These are phyloP conservation scores for Thalassiosira livingstoniorum DNA, from an alignment of 352 stramenopile genomes.

Conservation along the genomic window DNA sequence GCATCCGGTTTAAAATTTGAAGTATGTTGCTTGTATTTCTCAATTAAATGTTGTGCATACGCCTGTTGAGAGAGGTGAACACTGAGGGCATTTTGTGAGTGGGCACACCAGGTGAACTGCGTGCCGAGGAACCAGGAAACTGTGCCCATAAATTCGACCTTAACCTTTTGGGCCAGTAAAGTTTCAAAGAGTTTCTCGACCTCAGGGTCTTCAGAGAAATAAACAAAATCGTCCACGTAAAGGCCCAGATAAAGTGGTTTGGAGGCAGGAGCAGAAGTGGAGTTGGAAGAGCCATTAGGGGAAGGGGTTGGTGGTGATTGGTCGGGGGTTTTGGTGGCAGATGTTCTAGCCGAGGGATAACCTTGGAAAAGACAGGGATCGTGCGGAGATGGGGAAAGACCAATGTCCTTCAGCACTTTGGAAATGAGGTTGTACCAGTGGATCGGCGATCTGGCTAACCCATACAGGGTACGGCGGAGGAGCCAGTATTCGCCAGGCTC, in stretches of 20 bases:
- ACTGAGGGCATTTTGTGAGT: background rate
- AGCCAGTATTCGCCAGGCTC: too few species aligned
- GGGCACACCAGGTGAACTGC: slow-evolving; percentile 1
- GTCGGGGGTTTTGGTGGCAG: too few species aligned
- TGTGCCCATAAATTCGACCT: slow-evolving; percentile 33
- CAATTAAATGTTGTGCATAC: too few species aligned
- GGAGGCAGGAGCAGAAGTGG: too few species aligned
- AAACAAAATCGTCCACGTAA: slow-evolving; percentile 30
- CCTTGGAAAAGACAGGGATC: background rate
- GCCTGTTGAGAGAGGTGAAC: too few species aligned
- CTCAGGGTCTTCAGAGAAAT: slow-evolving; percentile 6
- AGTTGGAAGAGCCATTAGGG: too few species aligned
- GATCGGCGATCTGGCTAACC: too few species aligned
- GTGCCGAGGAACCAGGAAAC: slow-evolving; percentile 23
- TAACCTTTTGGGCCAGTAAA: background rate
- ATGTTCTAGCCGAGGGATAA: background rate
- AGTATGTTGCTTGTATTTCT: background rate
- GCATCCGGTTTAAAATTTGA: background rate
- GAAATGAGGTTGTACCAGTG: background rate
- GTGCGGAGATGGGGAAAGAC: background rate
- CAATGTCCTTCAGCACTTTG: background rate
- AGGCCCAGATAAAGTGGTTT: slow-evolving; percentile 3
- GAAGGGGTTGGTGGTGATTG: too few species aligned
- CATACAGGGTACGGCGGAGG: too few species aligned
- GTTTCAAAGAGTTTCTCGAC: slow-evolving; percentile 12